phyloP scores from a whole-genome alignment of 2,329 filamentous ascomycete genomes.

The Sporothrix curviconia region DNA sequence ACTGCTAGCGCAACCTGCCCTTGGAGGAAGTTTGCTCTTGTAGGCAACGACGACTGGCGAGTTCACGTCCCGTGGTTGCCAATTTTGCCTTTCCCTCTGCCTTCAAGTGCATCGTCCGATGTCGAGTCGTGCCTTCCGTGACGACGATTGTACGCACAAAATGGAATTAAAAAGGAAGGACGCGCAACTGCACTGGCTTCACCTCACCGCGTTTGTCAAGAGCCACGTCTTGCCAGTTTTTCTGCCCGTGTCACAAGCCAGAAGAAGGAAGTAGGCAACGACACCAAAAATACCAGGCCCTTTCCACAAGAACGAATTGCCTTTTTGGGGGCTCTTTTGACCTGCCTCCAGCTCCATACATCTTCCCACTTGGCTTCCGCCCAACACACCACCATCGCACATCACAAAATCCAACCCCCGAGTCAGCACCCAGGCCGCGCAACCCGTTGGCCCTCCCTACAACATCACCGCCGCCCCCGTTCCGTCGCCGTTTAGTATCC shows the following conservation, averaged over 20 bases:
- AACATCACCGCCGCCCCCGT: too few relatives aligned
- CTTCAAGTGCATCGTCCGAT: not conserved
- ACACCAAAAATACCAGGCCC: too few relatives aligned
- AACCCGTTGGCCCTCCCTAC: too few relatives aligned
- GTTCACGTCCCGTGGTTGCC: not conserved
- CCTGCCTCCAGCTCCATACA: too few relatives aligned
- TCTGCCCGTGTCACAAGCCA: not conserved
- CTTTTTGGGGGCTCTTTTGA: too few relatives aligned
- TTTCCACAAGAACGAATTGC: too few relatives aligned
- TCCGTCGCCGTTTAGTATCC: too few relatives aligned
- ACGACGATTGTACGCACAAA: not conserved
- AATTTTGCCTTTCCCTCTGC: not conserved
- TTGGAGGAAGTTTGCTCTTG: slow-evolving; percentile 2
- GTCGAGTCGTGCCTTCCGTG: not conserved
- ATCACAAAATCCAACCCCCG: too few relatives aligned
- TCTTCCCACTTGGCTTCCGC: too few relatives aligned
- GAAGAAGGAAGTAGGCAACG: not conserved
- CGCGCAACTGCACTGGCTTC: not conserved
- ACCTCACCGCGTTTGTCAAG: not conserved
- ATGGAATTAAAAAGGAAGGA: not conserved
- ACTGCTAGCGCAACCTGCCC: slow-evolving; percentile 7
- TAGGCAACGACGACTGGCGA: not conserved
- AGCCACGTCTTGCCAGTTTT: not conserved
- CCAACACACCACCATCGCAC: too few relatives aligned
- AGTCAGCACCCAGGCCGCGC: too few relatives aligned